Conservation (phyloP, 1,284 basidiomycete genomes). For the Papiliotrema nemorosa region DNA sequence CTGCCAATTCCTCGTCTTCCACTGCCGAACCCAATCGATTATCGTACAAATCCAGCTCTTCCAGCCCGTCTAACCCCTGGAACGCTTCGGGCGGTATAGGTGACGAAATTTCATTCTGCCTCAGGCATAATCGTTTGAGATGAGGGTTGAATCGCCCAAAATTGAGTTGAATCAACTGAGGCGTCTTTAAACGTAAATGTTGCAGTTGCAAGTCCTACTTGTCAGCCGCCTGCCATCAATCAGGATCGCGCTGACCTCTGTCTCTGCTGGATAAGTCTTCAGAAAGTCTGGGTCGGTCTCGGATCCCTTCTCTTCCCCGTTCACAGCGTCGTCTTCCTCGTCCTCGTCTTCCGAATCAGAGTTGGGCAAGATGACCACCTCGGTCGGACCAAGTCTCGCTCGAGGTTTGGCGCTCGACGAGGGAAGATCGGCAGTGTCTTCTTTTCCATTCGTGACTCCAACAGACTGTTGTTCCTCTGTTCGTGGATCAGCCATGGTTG, state of each 20-base stretch:
- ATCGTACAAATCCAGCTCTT: slow-evolving; percentile 93
- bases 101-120: slow-evolving; percentile 77
- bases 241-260: slow-evolving; percentile 57
- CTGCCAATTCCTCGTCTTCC: slow-evolving; percentile 59
- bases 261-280: slow-evolving; percentile 57
- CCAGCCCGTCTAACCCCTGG: slow-evolving; percentile 57
- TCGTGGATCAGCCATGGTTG: no score
- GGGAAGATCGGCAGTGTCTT: neutral
- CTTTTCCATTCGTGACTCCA: no score
- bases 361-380: slow-evolving; percentile 33
- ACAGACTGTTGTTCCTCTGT: no score
- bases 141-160: slow-evolving; percentile 67
- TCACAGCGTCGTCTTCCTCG: slow-evolving; percentile 17
- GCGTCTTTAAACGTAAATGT: slow-evolving; percentile 67
- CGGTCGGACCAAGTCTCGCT: slow-evolving; percentile 35
- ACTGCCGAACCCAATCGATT: slow-evolving; percentile 78
- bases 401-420: slow-evolving; percentile 23
- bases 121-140: slow-evolving; percentile 74
- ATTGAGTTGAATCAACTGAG: slow-evolving; percentile 57
- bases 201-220: slow-evolving; percentile 82
- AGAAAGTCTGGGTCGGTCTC: slow-evolving; percentile 52
- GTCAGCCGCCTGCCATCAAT: neutral
- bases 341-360: slow-evolving; percentile 29
- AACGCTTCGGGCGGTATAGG: slow-evolving; percentile 67
- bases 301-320: slow-evolving; percentile 17